phyloP scores from a whole-genome alignment of 768 basidiomycete genomes.

The Pulveroboletus sp. region DNA sequence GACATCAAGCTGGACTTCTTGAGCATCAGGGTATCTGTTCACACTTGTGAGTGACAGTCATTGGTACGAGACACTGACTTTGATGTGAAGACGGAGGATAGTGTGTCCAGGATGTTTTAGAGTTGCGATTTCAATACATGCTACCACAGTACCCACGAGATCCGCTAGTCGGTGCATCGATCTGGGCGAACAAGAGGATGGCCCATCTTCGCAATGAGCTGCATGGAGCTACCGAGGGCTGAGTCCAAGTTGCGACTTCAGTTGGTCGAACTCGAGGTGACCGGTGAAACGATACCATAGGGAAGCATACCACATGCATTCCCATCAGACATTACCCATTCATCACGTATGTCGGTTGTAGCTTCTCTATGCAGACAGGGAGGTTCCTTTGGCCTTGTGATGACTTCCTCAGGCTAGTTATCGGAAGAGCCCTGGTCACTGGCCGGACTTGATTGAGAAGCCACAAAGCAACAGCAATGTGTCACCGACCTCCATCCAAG shows the following conservation, averaged over 20 bases:
- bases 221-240: neutral
- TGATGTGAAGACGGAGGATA: slow-evolving; percentile 26
- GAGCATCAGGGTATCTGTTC: slow-evolving; percentile 17
- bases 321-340: neutral
- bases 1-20: slow-evolving; percentile 11
- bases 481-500: slow-evolving; percentile 6
- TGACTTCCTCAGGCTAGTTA: slow-evolving; percentile 2
- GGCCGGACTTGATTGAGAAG: slow-evolving; percentile 10
- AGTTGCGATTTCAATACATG: neutral
- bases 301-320: slow-evolving; percentile 20
- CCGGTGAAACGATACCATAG: slow-evolving; percentile 27
- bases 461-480: neutral
- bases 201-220: neutral
- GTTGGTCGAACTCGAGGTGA: slow-evolving; percentile 9
- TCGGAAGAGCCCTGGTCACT: neutral
- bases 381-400: neutral
- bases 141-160: slow-evolving; percentile 18
- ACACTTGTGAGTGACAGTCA: neutral
- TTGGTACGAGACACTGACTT: slow-evolving; percentile 6
- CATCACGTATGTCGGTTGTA: slow-evolving; percentile 7
- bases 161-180: slow-evolving; percentile 35
- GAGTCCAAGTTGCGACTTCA: slow-evolving; percentile 14
- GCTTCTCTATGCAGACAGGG: neutral
- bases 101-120: slow-evolving; percentile 23
- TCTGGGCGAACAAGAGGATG: slow-evolving; percentile 30